Base-by-base conservation (phyloP, 1,139 yeast genomes). In the Scheffersomyces quercinus region DNA sequence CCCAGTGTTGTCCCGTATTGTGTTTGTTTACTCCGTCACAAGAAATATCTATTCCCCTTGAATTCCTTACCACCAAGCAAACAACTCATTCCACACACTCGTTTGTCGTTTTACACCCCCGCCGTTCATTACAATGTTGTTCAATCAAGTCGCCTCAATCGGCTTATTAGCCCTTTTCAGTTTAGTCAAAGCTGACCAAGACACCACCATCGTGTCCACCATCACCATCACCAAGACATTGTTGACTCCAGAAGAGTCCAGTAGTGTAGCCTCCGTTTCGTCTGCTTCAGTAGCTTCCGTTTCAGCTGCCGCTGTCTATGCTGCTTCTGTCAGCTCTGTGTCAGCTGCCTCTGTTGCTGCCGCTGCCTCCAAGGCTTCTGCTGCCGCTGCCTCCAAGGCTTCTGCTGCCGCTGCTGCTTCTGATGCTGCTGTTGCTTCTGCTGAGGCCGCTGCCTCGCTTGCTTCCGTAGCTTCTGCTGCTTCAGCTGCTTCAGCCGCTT, bases 181-280 rank as follows among this genome's bases (percentile, higher is more conserved):
- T 13, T 54, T 60, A 16, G 66, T 58, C 33, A 54, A 52, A 36
- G 66, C 66, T 28, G 72, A 65, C 35, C 76, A 67, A n/a, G 73
- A 73, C 39, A 75, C 80, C 45, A 77, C 82, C 38, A 56, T 72
- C 37, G 54, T 62, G 20, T 59, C 70, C 37, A 73, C 78, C 35
- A 55, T 73, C 46, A 73, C 77, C 40, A 54, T 71, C 53, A 73
- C 79, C 51, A 64, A 60, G 44, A 73, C 79, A 32, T 54, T 72
- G 49, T 69, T 68, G 60, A 65, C 75, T 41, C 77, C 77, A 36
- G 62, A 65, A 51, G 73, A 72, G 55, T 70, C 68, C 26, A 53
- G 65, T 40, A 62, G 71, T 39, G 51, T 50, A 13, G 51, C 53
- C 29, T 51, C 53, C 29, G 54, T 52, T 20, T 59, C 62, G 28